Evolutionary conservation across 805 yeast species (phyloP), one percentile per base, ranked within the genome.

Genomic region (Wickerhamiella kurtzmanii): DNA sequence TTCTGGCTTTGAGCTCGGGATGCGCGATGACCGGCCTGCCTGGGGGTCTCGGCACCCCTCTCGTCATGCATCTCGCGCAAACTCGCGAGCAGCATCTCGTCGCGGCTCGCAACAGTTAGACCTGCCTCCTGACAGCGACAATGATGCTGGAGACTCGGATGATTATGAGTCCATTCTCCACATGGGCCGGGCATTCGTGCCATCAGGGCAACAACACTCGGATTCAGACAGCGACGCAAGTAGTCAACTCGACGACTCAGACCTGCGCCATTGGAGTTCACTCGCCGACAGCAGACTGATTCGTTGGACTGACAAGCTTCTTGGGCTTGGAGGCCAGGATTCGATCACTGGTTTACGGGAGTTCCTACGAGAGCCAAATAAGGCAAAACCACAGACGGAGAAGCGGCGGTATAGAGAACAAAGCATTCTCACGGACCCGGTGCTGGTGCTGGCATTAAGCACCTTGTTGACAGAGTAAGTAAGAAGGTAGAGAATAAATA

Each of bases 371-470:
- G 46, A 44, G 8, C 17, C 40, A n/a, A 41, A n/a, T 17, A 22
- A 25, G 11, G 47, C 51, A 11, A 15, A 15, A 13, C 22, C 48
- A 2, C 28, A 32, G 3, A 28, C 35, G 6, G 53, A 22, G 17
- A 50, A 50, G 45, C 37, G 39, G 13, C 22, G 37, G 22, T 36
- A 8, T 2, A 41, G 50, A 4, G 53, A 48, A 37, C 35, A 22
- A 11, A 28, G 41, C 4, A 37, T 40, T 3, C 44, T 40, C 37
- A 38, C 41, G 25, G 54, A 51, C 22, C 54, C 54, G 1, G 48
- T 49, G 5, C 17, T 51, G 17, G 41, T 35, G 11, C 46, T 51
- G 3, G 54, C 50, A 2, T 9, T 51, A 8, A 38, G 38, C n/a
- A 45, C 38, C 22, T 21, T 46, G 28, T 25, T 44, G 18, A 39